Conservation (phyloP, 495 filamentous ascomycete species). For the Aspergillus baeticus region DNA sequence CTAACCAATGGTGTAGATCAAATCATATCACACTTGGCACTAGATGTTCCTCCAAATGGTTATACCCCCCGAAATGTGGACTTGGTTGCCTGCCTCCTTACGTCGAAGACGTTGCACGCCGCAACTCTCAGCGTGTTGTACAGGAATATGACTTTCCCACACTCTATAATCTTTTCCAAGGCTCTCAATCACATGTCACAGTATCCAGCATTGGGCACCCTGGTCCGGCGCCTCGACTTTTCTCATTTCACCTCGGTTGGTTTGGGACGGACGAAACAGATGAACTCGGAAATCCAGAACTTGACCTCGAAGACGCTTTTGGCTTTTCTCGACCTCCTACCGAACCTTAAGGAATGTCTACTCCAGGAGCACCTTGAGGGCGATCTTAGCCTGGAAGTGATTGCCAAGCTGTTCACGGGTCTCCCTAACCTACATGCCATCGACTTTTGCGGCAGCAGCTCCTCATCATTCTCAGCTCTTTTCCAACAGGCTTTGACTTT, state of each 20-base stretch:
- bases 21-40: conserved; percentile 72
- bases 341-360: conserved; percentile 77
- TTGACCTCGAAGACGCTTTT: conserved; percentile 75
- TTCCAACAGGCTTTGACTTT: conserved; percentile 48
- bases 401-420: conserved; percentile 67
- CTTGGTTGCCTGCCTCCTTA: conserved; percentile 72
- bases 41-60: conserved; percentile 77
- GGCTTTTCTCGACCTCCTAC: conserved; percentile 71
- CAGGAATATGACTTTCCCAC: conserved; percentile 80
- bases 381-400: conserved; percentile 66
- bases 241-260: conserved; percentile 86
- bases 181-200: conserved; percentile 68
- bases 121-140: conserved; percentile 79
- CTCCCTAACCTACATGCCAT: conserved; percentile 67
- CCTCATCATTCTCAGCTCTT: conserved; percentile 64
- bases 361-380: conserved; percentile 83
- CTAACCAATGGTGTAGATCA: conserved; percentile 48
- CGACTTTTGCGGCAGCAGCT: conserved; percentile 80
- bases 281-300: conserved; percentile 78
- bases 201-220: conserved; percentile 70
- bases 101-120: conserved; percentile 72
- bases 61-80: conserved; percentile 79
- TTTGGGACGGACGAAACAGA: conserved; percentile 74
- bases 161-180: conserved; percentile 84
- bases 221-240: conserved; percentile 82